phyloP scores from a whole-genome alignment of 202 grass and related monocot genomes.

The Panicum virgatum region DNA sequence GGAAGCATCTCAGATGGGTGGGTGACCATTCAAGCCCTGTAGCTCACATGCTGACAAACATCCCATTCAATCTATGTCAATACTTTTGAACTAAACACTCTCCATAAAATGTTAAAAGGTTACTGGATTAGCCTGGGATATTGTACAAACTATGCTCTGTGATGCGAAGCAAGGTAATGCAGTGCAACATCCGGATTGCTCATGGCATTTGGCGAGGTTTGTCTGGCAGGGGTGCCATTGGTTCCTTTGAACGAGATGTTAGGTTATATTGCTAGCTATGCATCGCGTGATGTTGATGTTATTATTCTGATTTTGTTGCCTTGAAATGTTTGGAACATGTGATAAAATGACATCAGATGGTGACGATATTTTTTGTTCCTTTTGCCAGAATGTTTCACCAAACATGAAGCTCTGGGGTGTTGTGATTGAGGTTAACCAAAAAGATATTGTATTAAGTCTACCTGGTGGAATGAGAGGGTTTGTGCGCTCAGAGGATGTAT shows the following conservation, averaged over 20 bases:
- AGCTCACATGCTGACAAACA: neutral
- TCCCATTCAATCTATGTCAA: neutral
- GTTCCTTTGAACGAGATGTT: neutral
- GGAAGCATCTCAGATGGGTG: neutral
- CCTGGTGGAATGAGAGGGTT: conserved; percentile 93
- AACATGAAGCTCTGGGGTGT: conserved; percentile 92
- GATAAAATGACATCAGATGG: neutral
- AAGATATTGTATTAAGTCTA: conserved; percentile 85
- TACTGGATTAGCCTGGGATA: neutral
- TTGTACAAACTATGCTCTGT: neutral
- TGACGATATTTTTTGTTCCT: neutral
- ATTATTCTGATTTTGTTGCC: conserved; percentile 5
- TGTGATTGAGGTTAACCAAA: conserved; percentile 87
- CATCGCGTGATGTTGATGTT: neutral
- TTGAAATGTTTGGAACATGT: neutral
- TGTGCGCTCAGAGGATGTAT: conserved; percentile 78
- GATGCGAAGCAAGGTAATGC: neutral
- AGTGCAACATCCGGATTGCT: neutral
- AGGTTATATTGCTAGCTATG: neutral
- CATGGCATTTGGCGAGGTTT: neutral
- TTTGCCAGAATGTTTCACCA: conserved; percentile 84
- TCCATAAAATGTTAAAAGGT: neutral
- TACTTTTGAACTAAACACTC: neutral
- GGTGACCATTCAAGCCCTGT: neutral
- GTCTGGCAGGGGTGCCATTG: neutral